Percentiles rank a stretch among this genome's conserved stretches.
phyloP scores from a whole-genome alignment of 305 asterid species.

The Rubia occidens region DNA sequence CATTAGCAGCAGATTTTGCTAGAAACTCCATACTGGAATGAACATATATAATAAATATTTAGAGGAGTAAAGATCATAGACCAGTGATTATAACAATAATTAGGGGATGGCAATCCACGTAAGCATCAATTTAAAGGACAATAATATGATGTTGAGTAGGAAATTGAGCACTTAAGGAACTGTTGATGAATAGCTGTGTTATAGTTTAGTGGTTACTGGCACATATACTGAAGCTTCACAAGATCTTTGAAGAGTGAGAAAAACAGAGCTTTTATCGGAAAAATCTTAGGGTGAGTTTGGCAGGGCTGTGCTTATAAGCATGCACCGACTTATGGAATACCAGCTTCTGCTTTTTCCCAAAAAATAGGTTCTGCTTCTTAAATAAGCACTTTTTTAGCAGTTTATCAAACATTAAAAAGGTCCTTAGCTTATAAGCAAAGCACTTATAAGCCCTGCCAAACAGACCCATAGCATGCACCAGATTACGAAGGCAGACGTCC shows the following conservation, averaged over 20 bases:
- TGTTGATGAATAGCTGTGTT: background rate
- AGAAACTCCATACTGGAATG: slow-evolving; percentile 94
- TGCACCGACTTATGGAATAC: no score
- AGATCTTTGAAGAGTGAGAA: background rate
- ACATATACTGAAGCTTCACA: background rate
- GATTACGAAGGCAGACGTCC: background rate
- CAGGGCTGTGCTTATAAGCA: no score
- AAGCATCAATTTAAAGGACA: background rate
- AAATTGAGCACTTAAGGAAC: background rate
- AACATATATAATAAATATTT: slow-evolving; percentile 12
- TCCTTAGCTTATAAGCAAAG: no score
- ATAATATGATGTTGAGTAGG: background rate
- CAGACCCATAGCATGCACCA: background rate
- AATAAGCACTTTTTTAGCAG: no score
- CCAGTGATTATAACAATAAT: background rate
- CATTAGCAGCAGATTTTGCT: slow-evolving; percentile 60
- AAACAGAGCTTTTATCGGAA: background rate
- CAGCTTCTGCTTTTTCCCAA: no score
- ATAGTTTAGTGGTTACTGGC: background rate
- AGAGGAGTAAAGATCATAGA: background rate
- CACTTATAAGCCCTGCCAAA: no score
- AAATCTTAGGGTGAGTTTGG: background rate
- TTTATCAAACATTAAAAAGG: no score
- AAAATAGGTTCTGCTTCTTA: no score
- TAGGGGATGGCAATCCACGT: background rate